These are phyloP conservation scores for Grosmannia serpens DNA, from an alignment of 2,329 filamentous ascomycete species.

Conservation along the genomic window DNA sequence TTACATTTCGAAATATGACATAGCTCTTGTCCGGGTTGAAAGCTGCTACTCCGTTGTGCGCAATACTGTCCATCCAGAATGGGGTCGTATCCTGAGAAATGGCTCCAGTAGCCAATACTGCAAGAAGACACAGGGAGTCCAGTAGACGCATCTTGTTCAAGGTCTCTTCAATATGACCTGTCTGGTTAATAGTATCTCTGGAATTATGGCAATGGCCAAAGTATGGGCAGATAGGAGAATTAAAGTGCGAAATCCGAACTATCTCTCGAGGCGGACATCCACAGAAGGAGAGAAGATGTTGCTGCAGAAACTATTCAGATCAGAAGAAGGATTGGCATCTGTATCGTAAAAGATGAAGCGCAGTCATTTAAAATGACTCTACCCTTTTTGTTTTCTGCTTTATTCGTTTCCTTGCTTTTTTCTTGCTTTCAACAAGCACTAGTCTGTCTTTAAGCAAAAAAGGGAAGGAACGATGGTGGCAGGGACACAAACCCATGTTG, in stretches of 20 bases:
- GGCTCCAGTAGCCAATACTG: background rate
- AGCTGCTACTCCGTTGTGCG: constrained; percentile 33
- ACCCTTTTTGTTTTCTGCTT: background rate
- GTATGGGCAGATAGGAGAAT: background rate
- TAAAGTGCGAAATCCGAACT: background rate
- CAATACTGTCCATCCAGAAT: constrained; percentile 32
- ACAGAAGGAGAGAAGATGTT: background rate
- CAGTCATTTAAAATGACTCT: background rate
- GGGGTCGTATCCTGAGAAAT: constrained; percentile 11
- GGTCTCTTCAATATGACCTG: background rate
- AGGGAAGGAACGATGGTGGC: background rate
- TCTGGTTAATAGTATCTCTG: background rate
- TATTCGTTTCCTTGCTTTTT: background rate
- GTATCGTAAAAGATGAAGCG: background rate
- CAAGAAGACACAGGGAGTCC: background rate
- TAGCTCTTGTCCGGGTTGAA: constrained; percentile 28
- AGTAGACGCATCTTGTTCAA: constrained; percentile 2
- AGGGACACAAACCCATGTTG: background rate
- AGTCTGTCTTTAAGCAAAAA: background rate
- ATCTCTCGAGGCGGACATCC: background rate
- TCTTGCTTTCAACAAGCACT: background rate
- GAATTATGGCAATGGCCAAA: background rate
- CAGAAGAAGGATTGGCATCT: background rate
- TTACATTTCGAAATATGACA: constrained; percentile 13
- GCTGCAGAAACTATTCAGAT: background rate